These are phyloP conservation scores for Triticum urartu DNA, from an alignment of 176 grass and related monocot species.

Conservation along the genomic window DNA sequence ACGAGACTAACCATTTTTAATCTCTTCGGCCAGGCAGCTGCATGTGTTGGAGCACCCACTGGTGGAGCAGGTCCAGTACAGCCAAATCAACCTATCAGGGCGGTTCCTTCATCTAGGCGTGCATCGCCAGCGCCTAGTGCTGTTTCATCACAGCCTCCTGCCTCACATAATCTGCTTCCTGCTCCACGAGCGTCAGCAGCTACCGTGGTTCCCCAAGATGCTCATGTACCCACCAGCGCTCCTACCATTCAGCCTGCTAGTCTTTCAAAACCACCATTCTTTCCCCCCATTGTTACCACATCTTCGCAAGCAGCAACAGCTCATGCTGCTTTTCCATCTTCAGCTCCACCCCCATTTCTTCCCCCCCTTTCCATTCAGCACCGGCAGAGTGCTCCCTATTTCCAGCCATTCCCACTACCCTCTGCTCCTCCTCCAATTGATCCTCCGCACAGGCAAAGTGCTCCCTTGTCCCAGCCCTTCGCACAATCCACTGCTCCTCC, in stretches of 20 bases:
- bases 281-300: conserved; percentile 27
- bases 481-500: conserved; percentile 31
- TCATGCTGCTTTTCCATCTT: conserved; percentile 28
- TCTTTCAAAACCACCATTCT: conserved; percentile 35
- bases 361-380: conserved; percentile 37
- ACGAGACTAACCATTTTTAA: background rate
- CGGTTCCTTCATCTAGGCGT: conserved; percentile 32
- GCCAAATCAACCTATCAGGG: conserved; percentile 10
- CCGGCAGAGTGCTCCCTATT: conserved; percentile 35
- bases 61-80: conserved; percentile 9
- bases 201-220: conserved; percentile 25
- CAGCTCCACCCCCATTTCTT: conserved; percentile 42
- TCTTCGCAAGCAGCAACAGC: conserved; percentile 27
- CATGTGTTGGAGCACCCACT: conserved; percentile 24
- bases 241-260: conserved; percentile 16
- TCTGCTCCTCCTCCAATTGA: conserved; percentile 35
- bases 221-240: conserved; percentile 36
- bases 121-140: conserved; percentile 23
- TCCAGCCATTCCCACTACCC: conserved; percentile 46
- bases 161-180: conserved; percentile 14
- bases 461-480: conserved; percentile 46
- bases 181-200: conserved; percentile 37
- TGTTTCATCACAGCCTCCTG: conserved; percentile 25
- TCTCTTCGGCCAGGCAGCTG: conserved; percentile 37
- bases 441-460: conserved; percentile 30